Evolutionary conservation across 2,329 filamentous ascomycete species (phyloP).

Genomic region (Cephalotrichum gorgonifer): DNA sequence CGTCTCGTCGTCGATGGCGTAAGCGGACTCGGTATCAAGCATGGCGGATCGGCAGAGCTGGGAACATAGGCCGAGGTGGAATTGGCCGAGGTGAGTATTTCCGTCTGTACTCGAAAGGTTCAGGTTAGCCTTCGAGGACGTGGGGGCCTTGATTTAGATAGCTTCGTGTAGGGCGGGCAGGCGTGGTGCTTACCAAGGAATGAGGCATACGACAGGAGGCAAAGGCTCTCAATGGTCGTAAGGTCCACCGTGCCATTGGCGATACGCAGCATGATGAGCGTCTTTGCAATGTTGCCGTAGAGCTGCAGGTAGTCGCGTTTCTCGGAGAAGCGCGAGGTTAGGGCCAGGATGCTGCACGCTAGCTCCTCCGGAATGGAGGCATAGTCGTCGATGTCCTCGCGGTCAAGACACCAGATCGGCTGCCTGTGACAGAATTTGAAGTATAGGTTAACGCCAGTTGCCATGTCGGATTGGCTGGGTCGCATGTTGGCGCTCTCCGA

Average conservation of each 20-base stretch:
- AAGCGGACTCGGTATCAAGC: constrained; percentile 31
- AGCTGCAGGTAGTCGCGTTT: constrained; percentile 20
- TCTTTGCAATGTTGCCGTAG: constrained; percentile 28
- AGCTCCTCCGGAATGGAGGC: constrained; percentile 26
- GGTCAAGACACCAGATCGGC: constrained; percentile 33
- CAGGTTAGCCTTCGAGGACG: constrained; percentile 5
- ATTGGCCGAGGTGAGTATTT: constrained; percentile 35
- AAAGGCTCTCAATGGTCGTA: constrained; percentile 38
- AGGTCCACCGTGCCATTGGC: constrained; percentile 39
- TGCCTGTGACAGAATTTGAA: constrained; percentile 32
- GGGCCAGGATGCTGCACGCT: constrained; percentile 27
- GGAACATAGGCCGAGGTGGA: constrained; percentile 36
- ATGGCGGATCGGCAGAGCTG: constrained; percentile 40
- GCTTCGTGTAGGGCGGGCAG: too few species aligned
- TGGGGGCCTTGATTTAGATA: neutral
- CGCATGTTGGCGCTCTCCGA: constrained; percentile 16
- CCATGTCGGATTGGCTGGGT: constrained; percentile 20
- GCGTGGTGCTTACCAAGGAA: constrained; percentile 30
- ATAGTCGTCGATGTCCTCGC: constrained; percentile 17
- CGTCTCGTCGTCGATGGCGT: constrained; percentile 21
- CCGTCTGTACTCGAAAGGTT: constrained; percentile 34
- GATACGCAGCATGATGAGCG: constrained; percentile 35
- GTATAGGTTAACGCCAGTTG: constrained; percentile 14
- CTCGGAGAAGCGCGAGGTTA: constrained; percentile 27
- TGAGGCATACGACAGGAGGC: constrained; percentile 35